Base-by-base conservation (phyloP, 768 basidiomycete species). In the Collybiopsis confluens region DNA sequence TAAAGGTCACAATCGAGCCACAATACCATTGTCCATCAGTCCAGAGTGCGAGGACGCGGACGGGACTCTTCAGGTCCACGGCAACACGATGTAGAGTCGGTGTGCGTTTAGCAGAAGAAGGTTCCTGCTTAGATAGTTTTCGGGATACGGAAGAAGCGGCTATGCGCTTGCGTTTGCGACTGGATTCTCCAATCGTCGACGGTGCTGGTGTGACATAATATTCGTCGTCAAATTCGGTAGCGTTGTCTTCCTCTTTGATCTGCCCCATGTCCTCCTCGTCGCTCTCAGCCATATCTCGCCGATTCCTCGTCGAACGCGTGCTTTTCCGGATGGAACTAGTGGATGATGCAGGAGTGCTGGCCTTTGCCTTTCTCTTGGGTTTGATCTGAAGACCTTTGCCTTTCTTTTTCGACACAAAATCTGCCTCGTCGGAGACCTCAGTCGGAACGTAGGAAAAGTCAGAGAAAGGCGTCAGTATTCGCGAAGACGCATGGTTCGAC, bases 31-130 rank as follows among this genome's bases (percentile, higher is more conserved):
- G 33, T 15, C 38, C 54, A 36, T 54, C 40, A 6, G 44, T 28
- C 27, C 35, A 46, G 4, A 46, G 21, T 5, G 45, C 54, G 36
- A 54, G 42, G 2, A 54, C 54, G n/a, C 54, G 54, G 10, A 20
- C 26, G 15, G 20, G 18, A 23, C 15, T 36, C n/a, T 36, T 45
- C 18, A 27, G 9, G 10, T 23, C 24, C 4, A 37, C 33, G n/a
- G 42, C 35, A n/a, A 43, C 43, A 16, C 15, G 24, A 1, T 24
- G 52, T 10, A 2, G 27, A 36, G 24, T 28, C n/a, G 52, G n/a
- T n/a, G 42, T 27, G 21, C 30, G 43, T 28, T 44, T 44, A 38
- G 42, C 42, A 41, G 50, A 36, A 11, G 50, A 38, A 8, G 24
- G 15, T 15, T 52, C 41, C 26, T 28, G n/a, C 30, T 52, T 52